phyloP scores from a whole-genome alignment of 1,284 basidiomycete species.

The Grifola frondosa region DNA sequence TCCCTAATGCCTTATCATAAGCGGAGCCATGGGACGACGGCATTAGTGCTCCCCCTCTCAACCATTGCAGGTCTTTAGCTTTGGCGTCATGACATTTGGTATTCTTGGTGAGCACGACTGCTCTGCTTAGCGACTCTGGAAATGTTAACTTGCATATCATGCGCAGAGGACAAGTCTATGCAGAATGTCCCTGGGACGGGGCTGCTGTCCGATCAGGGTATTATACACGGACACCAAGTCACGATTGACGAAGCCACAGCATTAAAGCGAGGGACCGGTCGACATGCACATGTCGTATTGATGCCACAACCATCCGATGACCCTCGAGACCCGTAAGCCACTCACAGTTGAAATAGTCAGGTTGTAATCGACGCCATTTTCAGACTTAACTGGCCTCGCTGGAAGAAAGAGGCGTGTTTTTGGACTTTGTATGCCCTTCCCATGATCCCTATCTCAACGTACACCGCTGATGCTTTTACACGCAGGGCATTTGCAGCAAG shows the following conservation, averaged over 20 bases:
- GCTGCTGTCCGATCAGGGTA: conserved; percentile 39
- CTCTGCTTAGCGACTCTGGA: neutral
- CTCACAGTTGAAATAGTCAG: neutral
- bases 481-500: conserved; percentile 39
- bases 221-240: conserved; percentile 38
- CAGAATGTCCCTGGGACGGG: conserved; percentile 42
- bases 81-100: conserved; percentile 41
- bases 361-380: neutral
- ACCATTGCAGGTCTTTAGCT: too few relatives aligned
- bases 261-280: conserved; percentile 41
- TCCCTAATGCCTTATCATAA: too few relatives aligned
- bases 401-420: conserved; percentile 47
- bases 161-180: conserved; percentile 36
- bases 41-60: too few relatives aligned
- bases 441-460: neutral
- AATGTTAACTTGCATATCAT: neutral
- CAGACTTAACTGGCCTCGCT: conserved; percentile 45
- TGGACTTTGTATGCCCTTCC: conserved; percentile 36
- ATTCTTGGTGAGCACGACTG: conserved; percentile 34
- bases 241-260: conserved; percentile 31
- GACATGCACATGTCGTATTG: conserved; percentile 40
- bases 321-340: conserved; percentile 41
- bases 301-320: conserved; percentile 48
- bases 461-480: neutral
- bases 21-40: too few relatives aligned